Conservation (phyloP, 305 asterid species). For the Rubia occidens region DNA sequence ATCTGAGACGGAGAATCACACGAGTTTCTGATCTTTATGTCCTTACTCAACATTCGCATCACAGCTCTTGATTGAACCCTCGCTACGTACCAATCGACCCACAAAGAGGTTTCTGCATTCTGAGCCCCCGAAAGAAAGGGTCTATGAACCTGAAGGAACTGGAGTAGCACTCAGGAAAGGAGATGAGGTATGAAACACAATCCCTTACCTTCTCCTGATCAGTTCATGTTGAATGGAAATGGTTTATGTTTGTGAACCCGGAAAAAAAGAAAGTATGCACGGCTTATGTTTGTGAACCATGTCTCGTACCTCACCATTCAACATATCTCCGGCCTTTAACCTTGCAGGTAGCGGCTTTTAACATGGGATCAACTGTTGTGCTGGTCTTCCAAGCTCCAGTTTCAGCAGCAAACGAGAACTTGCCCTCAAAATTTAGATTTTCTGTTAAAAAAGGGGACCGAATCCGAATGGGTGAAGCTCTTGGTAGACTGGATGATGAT, state of each 20-base stretch:
- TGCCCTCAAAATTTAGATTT: slow-evolving; percentile 56
- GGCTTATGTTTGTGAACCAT: not conserved
- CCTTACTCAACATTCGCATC: not conserved
- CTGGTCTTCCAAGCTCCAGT: slow-evolving; percentile 80
- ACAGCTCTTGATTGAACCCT: slow-evolving; percentile 83
- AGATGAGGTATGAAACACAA: slow-evolving; percentile 52
- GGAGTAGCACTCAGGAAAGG: slow-evolving; percentile 74
- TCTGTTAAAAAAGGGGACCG: slow-evolving; percentile 51
- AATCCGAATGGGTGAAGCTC: slow-evolving; percentile 78
- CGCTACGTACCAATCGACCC: slow-evolving; percentile 64
- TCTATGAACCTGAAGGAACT: slow-evolving; percentile 47
- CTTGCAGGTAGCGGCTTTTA: slow-evolving; percentile 78
- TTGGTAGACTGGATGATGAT: slow-evolving; percentile 54
- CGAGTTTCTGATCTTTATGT: slow-evolving; percentile 11
- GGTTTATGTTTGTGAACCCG: not conserved
- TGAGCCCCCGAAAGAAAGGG: slow-evolving; percentile 54
- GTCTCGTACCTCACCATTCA: not conserved
- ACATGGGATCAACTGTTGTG: slow-evolving; percentile 96
- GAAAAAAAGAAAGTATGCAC: no score
- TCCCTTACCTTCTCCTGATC: not conserved
- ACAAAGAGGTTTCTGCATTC: slow-evolving; percentile 50
- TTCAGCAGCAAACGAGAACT: slow-evolving; percentile 23
- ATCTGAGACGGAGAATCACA: not conserved
- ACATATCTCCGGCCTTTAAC: slow-evolving; percentile 2
- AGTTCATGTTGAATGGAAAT: not conserved